These are phyloP conservation scores for Zygotorulaspora sp. DNA, from an alignment of 805 yeast genomes.

Conservation along the genomic window DNA sequence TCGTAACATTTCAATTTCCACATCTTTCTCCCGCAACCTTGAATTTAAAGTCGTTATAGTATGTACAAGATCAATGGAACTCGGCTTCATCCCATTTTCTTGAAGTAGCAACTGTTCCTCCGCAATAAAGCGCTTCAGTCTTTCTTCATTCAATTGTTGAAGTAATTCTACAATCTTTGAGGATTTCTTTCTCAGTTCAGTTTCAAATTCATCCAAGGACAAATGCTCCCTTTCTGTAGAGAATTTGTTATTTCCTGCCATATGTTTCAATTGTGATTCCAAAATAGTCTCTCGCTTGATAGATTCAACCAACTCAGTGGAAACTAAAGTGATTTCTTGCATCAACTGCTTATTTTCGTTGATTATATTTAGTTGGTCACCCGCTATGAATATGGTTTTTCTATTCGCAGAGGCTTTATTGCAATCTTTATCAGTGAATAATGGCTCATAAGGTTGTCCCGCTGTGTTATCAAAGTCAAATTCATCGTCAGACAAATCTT, in stretches of 20 bases:
- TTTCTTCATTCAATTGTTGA: constrained; percentile 56
- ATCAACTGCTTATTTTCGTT: constrained; percentile 54
- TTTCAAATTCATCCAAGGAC: constrained; percentile 27
- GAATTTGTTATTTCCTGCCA: constrained; percentile 8
- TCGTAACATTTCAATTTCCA: constrained; percentile 40
- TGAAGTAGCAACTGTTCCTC: constrained; percentile 62
- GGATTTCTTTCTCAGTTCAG: constrained; percentile 38
- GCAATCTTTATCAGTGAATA: constrained; percentile 12
- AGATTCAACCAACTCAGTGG: constrained; percentile 68
- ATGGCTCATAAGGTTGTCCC: constrained; percentile 16
- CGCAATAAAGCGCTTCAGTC: constrained; percentile 60
- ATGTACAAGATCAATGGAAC: constrained; percentile 51
- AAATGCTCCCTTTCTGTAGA: constrained; percentile 6
- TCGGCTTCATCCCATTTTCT: constrained; percentile 51
- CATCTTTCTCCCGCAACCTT: constrained; percentile 46
- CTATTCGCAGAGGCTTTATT: constrained; percentile 6
- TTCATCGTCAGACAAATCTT: constrained; percentile 9
- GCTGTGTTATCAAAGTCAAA: constrained; percentile 25
- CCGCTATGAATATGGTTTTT: constrained; percentile 41
- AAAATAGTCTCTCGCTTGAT: constrained; percentile 63
- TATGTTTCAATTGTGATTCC: constrained; percentile 40
- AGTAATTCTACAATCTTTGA: constrained; percentile 49
- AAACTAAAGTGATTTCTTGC: constrained; percentile 61
- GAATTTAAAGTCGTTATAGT: constrained; percentile 51
- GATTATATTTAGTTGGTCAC: constrained; percentile 60